These are phyloP conservation scores for Colletotrichum musae DNA, from an alignment of 2,329 filamentous ascomycete genomes.

Conservation along the genomic window DNA sequence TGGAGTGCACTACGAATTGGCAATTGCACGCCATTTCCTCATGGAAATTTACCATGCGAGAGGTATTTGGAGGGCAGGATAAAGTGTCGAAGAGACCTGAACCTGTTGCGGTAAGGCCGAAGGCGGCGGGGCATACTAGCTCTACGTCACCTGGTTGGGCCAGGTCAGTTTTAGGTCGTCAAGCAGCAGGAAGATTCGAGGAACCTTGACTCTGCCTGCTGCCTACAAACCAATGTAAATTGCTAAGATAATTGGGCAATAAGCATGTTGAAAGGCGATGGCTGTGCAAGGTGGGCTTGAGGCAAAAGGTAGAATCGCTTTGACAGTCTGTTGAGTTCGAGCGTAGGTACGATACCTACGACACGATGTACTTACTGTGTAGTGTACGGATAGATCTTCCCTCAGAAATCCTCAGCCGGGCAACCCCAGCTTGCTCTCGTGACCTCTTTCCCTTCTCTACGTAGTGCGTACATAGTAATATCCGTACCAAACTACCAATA, in stretches of 20 bases:
- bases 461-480: background rate
- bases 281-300: no score
- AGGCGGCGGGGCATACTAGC: constrained; percentile 24
- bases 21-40: no score
- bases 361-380: no score
- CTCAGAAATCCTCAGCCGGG: background rate
- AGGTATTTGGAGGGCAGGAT: background rate
- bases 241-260: no score
- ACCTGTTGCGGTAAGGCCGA: constrained; percentile 27
- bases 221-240: no score
- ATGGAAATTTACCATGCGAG: background rate
- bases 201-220: background rate
- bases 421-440: background rate
- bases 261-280: no score
- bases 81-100: background rate
- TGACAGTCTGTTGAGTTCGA: no score
- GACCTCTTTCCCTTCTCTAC: background rate
- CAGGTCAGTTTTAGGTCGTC: background rate
- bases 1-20: no score
- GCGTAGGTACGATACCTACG: no score
- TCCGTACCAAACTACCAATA: no score
- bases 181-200: constrained; percentile 8
- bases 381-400: no score
- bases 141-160: constrained; percentile 36
- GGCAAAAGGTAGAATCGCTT: no score